Evolutionary conservation across 1,284 basidiomycete genomes (phyloP), one percentile per base, ranked within the genome.

Genomic region (Phylloboletellus chloephorus): DNA sequence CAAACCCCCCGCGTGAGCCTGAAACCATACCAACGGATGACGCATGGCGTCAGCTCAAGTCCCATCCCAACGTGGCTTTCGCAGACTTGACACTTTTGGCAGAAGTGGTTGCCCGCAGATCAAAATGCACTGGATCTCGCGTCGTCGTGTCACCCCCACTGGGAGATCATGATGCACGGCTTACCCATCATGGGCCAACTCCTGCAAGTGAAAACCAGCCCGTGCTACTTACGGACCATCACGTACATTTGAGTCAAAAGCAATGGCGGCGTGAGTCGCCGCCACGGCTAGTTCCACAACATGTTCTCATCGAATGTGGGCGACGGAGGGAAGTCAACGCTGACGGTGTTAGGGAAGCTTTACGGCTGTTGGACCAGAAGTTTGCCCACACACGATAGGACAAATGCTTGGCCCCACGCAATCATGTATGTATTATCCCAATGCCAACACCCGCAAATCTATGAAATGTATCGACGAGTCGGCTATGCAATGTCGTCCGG

Each of bases 31-130:
- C 88, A 13, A 86, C 83, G 31, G 82, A 87, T 56, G 78, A 85
- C 46, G 90, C 88, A 4, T 94, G 90, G 90, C 79, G 75, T 40
- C 80, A 82, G 49, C 69, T 94, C 51, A 93, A 93, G 66, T 81
- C 82, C 3, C 90, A 94, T 66, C 90, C 90, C 1, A 92, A 92
- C 51, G 80, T 86, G 39, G 76, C 79, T 31, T 92, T 89, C 58
- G 76, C 88, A 10, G 87, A 91, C 57, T 69, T 94, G 33, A 68
- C 79, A 0, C 70, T 92, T 26, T 74, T 94, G 32, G 90, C 90
- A 2, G 88, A 92, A 48, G 90, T 94, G 22, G 90, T 94, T 16
- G 84, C 88, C 2, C 79, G 87, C 34, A 74, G 86, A 31, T 83
- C 86, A 22, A 82, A 79, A 57, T 92, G 87, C 56, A 75, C 73